Percentiles rank a stretch among this genome's conserved stretches.
Evolutionary conservation across 768 basidiomycete species (phyloP).

Genomic region (Psilocybe cyanescens): DNA sequence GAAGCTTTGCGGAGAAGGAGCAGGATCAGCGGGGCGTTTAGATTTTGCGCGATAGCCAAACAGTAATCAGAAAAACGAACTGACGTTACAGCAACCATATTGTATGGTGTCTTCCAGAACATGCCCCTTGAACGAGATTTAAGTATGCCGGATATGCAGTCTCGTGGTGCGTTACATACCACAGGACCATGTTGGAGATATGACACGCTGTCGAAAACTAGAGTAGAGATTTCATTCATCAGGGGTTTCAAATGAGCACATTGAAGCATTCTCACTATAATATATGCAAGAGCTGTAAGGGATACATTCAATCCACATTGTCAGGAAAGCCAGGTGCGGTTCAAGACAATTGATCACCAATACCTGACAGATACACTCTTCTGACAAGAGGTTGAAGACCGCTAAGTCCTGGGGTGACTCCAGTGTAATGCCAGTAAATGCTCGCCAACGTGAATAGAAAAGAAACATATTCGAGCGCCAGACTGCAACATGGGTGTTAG

Average conservation of each 20-base stretch:
- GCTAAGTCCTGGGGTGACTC: conserved; percentile 7
- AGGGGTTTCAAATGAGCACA: background rate
- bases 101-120: conserved; percentile 13
- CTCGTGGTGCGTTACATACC: conserved; percentile 9
- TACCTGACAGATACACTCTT: conserved; percentile 19
- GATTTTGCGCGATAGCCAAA: background rate
- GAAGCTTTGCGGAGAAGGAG: conserved; percentile 9
- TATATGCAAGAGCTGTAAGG: conserved; percentile 12
- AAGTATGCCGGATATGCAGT: background rate
- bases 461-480: conserved; percentile 18
- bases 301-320: background rate
- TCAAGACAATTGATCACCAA: background rate
- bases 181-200: conserved; percentile 19
- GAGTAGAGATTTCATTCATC: background rate
- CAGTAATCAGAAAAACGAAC: background rate
- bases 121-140: background rate
- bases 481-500: conserved; percentile 2
- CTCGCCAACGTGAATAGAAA: conserved; percentile 17
- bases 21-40: background rate
- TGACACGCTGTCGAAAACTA: conserved; percentile 17
- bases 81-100: conserved; percentile 21
- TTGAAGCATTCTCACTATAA: conserved; percentile 5
- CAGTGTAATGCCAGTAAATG: conserved; percentile 15
- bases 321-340: background rate
- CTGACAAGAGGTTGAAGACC: conserved; percentile 10